Percentiles rank a stretch among this genome's conserved stretches.
Conservation (phyloP, 202 grass and related monocot genomes). For the Elaeis oleifera region DNA sequence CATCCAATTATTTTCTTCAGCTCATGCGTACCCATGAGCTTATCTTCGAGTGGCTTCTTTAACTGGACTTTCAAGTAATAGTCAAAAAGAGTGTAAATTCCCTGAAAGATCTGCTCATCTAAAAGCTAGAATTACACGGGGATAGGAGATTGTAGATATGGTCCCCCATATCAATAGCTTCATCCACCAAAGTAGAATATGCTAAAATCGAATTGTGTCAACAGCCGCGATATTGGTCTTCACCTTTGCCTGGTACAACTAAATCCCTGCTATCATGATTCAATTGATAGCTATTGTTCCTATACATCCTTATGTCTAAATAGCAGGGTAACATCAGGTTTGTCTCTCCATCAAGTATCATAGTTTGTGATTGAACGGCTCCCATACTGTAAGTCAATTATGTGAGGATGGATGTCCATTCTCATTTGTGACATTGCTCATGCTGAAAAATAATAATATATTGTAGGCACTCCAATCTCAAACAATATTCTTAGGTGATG, state of each 20-base stretch:
- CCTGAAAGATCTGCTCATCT: not conserved
- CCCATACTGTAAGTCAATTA: too few species aligned
- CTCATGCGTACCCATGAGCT: constrained; percentile 33
- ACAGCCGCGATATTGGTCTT: not conserved
- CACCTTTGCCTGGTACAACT: not conserved
- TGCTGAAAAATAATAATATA: too few species aligned
- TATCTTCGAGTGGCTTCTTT: constrained; percentile 24
- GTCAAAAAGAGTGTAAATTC: not conserved
- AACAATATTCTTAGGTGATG: too few species aligned
- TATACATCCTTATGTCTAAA: too few species aligned
- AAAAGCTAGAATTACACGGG: not conserved
- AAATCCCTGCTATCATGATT: too few species aligned
- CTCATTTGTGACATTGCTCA: too few species aligned
- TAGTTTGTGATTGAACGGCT: too few species aligned
- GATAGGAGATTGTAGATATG: not conserved
- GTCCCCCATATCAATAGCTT: not conserved
- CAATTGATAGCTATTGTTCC: too few species aligned
- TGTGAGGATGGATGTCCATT: too few species aligned
- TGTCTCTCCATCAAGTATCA: too few species aligned
- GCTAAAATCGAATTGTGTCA: not conserved
- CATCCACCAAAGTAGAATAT: not conserved
- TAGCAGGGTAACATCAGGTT: too few species aligned
- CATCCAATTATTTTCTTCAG: constrained; percentile 41
- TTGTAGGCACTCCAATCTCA: too few species aligned
- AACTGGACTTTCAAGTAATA: not conserved